Evolutionary conservation across 2,329 filamentous ascomycete species (phyloP).

Genomic region (Cercospora sp.): DNA sequence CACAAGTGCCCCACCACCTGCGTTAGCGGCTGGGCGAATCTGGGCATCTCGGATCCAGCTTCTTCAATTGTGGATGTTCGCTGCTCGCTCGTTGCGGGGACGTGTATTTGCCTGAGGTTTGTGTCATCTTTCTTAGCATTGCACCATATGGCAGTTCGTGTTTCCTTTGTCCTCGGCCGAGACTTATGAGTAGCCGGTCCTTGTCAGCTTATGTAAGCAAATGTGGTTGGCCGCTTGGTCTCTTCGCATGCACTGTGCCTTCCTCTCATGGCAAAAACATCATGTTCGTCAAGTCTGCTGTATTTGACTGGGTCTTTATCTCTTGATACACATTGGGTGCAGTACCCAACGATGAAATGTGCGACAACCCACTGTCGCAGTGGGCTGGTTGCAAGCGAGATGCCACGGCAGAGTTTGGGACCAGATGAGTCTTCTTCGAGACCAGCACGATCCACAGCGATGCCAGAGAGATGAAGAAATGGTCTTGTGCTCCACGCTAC

Average conservation of each 20-base stretch:
- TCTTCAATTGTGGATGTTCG: neutral
- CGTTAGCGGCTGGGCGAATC: constrained; percentile 7
- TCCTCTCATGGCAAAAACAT: neutral
- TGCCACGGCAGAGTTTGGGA: neutral
- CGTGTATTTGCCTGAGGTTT: neutral
- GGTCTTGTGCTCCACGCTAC: neutral
- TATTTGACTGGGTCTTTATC: neutral
- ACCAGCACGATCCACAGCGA: neutral
- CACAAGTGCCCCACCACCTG: neutral
- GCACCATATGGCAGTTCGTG: neutral
- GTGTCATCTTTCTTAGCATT: neutral
- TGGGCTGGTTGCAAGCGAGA: neutral
- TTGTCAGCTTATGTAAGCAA: neutral
- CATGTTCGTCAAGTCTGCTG: neutral
- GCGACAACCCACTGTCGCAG: neutral
- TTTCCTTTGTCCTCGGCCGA: neutral
- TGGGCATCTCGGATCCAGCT: neutral
- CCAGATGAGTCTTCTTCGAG: neutral
- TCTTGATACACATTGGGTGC: neutral
- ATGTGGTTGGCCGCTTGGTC: neutral
- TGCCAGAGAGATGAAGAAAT: neutral
- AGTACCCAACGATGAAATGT: neutral
- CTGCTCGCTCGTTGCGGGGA: neutral
- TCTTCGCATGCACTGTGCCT: neutral
- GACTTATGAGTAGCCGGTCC: neutral